A percentile compares a stretch with the other conserved stretches of the same genome.
phyloP scores from a whole-genome alignment of 2,329 filamentous ascomycete species.

The Metarhizium album region DNA sequence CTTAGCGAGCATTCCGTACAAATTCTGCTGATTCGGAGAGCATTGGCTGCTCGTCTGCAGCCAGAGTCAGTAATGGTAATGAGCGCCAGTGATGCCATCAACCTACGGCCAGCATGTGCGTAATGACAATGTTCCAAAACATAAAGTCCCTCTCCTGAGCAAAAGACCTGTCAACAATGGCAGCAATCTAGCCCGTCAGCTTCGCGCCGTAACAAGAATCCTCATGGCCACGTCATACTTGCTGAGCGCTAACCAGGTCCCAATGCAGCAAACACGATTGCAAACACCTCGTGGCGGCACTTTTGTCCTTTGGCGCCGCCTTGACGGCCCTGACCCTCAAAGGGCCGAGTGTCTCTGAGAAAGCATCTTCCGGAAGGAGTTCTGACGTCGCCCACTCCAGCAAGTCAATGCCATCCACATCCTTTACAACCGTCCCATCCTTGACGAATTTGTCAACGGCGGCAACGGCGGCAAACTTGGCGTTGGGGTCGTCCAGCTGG shows the following conservation, averaged over 20 bases:
- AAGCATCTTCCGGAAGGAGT: conserved; percentile 28
- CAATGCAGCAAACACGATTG: conserved; percentile 42
- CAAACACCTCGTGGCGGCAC: conserved; percentile 31
- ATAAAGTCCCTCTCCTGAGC: conserved; percentile 36
- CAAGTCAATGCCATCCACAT: conserved; percentile 40
- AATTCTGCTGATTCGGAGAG: conserved; percentile 35
- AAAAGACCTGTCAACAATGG: conserved; percentile 40
- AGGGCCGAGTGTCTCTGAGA: conserved; percentile 35
- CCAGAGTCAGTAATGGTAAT: neutral
- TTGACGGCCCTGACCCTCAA: conserved; percentile 42
- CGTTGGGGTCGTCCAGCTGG: conserved; percentile 36
- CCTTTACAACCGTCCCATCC: conserved; percentile 34
- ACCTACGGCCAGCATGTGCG: conserved; percentile 41
- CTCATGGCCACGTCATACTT: conserved; percentile 26
- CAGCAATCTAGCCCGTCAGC: conserved; percentile 34
- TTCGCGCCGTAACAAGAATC: neutral
- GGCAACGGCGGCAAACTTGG: conserved; percentile 33
- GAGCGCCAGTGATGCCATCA: neutral
- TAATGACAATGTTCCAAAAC: conserved; percentile 45
- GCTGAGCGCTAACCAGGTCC: conserved; percentile 46
- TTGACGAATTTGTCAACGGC: conserved; percentile 35
- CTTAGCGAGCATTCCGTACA: conserved; percentile 39
- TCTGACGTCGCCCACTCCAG: conserved; percentile 42
- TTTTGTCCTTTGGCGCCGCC: conserved; percentile 36
- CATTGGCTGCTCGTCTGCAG: conserved; percentile 34